Percentiles rank a stretch among this genome's conserved stretches.
Conservation (phyloP, 306 rosid genomes). For the Cyclanthera cordifolia region DNA sequence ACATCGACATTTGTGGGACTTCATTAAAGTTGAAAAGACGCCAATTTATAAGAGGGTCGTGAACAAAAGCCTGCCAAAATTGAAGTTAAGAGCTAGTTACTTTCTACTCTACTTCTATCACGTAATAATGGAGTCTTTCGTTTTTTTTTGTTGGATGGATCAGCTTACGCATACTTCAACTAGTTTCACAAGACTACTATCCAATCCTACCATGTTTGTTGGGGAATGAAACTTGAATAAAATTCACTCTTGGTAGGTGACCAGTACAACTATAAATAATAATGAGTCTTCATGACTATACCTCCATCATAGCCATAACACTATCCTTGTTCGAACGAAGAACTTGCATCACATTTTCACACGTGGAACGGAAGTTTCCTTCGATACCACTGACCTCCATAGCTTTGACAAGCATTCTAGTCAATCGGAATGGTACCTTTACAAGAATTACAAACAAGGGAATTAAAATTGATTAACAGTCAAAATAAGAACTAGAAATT, state of each 20-base stretch:
- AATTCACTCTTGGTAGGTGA: too few species aligned
- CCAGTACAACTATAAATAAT: too few species aligned
- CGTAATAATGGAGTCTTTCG: not conserved
- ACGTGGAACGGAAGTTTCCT: constrained; percentile 97
- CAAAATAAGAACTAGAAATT: constrained; percentile 7
- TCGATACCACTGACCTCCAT: constrained; percentile 99
- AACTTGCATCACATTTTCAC: constrained; percentile 94
- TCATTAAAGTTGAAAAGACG: constrained; percentile 97
- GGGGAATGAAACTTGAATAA: too few species aligned
- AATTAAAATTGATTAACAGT: constrained; percentile 15
- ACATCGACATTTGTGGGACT: constrained; percentile 87
- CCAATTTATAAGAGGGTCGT: constrained; percentile 97
- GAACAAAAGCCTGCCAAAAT: constrained; percentile 81
- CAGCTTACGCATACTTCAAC: too few species aligned
- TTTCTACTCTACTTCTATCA: constrained; percentile 1
- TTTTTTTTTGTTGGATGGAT: too few species aligned
- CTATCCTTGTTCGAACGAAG: constrained; percentile 73
- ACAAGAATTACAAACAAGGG: constrained; percentile 9
- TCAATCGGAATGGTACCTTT: constrained; percentile 95
- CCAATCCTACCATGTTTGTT: too few species aligned
- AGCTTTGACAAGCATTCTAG: constrained; percentile 98
- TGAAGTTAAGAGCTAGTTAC: not conserved
- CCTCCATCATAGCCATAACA: constrained; percentile 99
- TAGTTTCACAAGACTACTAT: too few species aligned
- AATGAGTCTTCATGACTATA: constrained; percentile 16